Base-by-base conservation (phyloP, 306 rosid species). In the Lathyrus aphaca region DNA sequence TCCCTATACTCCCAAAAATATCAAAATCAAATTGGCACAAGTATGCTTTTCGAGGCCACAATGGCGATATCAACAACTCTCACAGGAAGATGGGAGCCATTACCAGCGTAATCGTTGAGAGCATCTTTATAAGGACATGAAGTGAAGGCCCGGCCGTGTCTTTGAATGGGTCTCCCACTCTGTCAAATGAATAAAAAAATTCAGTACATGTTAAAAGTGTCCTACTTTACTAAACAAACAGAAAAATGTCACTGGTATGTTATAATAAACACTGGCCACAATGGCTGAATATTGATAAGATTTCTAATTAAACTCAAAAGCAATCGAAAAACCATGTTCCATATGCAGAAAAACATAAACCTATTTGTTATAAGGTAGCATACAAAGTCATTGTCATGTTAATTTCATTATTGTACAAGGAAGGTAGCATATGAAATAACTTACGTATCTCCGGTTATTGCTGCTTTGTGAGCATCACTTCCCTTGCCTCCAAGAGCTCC, bases 401-500 rank as follows among this genome's bases (percentile, higher is more conserved):
- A 64, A 51, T 42, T 67, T 15, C 21, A 57, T 73, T 60, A 43
- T 4, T 16, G 23, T 12, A 62, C 32, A 40, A 44, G 11, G 57
- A 72, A 63, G 46, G 51, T 13, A 63, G 44, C 10, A 48, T 53
- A 15, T 38, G 63, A 43, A 67, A 63, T 40, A 65, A 79, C 97
- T 88, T 81, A 94, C 97, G 99, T 94, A 68, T 94, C 99, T 81
- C 99, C 99, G 0, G 97, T 94, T 44, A 94, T 23, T 8, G 97
- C 99, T 43, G 99, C 99, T 85, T 94, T 94, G 72, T 94, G 99
- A 78, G 88, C 83, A 5, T 94, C 97, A 65, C 99, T 94, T 74
- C 99, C 97, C 80, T 94, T 94, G 77, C 99, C 99, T 75, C 99
- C 97, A 9, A 91, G 97, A 68, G 83, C 97, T 64, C 99, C 99